These are phyloP conservation scores for Eremochloa ophiuroides DNA, from an alignment of 176 grass and related monocot genomes.

Conservation along the genomic window DNA sequence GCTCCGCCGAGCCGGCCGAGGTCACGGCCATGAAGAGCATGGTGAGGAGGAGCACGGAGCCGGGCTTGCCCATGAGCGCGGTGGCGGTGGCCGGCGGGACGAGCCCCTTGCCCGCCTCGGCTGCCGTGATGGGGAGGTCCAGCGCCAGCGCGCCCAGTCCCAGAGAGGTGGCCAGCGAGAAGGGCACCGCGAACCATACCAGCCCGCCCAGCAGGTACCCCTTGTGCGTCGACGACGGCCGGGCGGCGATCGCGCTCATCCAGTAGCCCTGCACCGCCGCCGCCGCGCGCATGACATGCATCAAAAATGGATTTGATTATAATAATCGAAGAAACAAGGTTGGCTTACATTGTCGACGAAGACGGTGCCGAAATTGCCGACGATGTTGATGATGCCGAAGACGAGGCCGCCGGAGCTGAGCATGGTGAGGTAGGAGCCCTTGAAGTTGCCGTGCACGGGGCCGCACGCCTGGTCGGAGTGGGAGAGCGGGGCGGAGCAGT, in stretches of 20 bases:
- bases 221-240: slow-evolving; percentile 75
- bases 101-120: slow-evolving; percentile 58
- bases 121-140: slow-evolving; percentile 57
- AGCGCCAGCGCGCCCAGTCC: slow-evolving; percentile 67
- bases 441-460: slow-evolving; percentile 61
- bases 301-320: too few relatives aligned
- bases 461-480: slow-evolving; percentile 56
- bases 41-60: slow-evolving; percentile 69
- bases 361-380: slow-evolving; percentile 74
- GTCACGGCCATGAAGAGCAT: slow-evolving; percentile 94
- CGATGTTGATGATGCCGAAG: slow-evolving; percentile 80
- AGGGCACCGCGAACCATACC: slow-evolving; percentile 77
- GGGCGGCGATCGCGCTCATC: slow-evolving; percentile 78
- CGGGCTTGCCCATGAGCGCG: slow-evolving; percentile 63
- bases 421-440: slow-evolving; percentile 81
- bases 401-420: slow-evolving; percentile 73
- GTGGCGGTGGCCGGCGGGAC: slow-evolving; percentile 69
- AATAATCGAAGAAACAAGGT: too few relatives aligned
- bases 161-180: slow-evolving; percentile 72
- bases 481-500: slow-evolving; percentile 47
- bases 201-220: slow-evolving; percentile 66
- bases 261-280: slow-evolving; percentile 59
- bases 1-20: slow-evolving; percentile 63
- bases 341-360: slow-evolving; percentile 69
- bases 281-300: too few relatives aligned